A percentile compares a stretch with the other conserved stretches of the same genome.
Evolutionary conservation across 2,329 filamentous ascomycete genomes (phyloP).

Genomic region (Ascochyta fabae): DNA sequence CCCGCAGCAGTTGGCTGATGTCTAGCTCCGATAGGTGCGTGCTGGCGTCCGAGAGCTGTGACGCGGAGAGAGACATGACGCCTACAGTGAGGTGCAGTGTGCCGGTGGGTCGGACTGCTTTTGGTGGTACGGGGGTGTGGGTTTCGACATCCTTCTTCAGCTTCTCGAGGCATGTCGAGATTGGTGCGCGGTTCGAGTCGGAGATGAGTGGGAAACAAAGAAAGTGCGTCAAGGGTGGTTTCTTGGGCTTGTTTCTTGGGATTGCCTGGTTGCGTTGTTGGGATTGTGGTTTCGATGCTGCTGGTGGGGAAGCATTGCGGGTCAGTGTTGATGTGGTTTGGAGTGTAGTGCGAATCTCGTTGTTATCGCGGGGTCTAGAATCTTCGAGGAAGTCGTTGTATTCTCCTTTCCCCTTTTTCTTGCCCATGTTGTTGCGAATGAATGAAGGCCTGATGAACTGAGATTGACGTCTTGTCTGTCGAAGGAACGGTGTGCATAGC

Average conservation of each 20-base stretch:
- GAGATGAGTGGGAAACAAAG: slow-evolving; percentile 77
- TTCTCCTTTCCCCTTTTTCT: slow-evolving; percentile 33
- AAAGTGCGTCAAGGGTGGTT: slow-evolving; percentile 71
- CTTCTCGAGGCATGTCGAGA: slow-evolving; percentile 65
- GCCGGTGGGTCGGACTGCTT: slow-evolving; percentile 76
- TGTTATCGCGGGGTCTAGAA: slow-evolving; percentile 39
- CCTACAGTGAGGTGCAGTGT: slow-evolving; percentile 87
- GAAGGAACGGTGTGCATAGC: neutral
- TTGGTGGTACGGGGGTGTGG: slow-evolving; percentile 65
- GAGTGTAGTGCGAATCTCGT: slow-evolving; percentile 33
- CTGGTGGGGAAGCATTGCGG: slow-evolving; percentile 21
- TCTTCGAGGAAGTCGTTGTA: slow-evolving; percentile 48
- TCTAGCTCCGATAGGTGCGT: slow-evolving; percentile 53
- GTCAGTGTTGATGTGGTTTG: slow-evolving; percentile 16
- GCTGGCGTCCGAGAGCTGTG: slow-evolving; percentile 56
- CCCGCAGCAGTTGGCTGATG: slow-evolving; percentile 38
- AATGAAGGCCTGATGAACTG: neutral
- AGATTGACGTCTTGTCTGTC: neutral
- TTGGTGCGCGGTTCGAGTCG: slow-evolving; percentile 64
- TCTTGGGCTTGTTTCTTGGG: slow-evolving; percentile 37
- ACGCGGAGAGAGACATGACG: slow-evolving; percentile 74
- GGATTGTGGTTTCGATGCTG: neutral
- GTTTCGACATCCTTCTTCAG: slow-evolving; percentile 59
- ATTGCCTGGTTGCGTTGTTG: slow-evolving; percentile 17
- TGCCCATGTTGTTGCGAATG: slow-evolving; percentile 33